These are phyloP conservation scores for Sicyos baderoa DNA, from an alignment of 306 rosid genomes.

Conservation along the genomic window DNA sequence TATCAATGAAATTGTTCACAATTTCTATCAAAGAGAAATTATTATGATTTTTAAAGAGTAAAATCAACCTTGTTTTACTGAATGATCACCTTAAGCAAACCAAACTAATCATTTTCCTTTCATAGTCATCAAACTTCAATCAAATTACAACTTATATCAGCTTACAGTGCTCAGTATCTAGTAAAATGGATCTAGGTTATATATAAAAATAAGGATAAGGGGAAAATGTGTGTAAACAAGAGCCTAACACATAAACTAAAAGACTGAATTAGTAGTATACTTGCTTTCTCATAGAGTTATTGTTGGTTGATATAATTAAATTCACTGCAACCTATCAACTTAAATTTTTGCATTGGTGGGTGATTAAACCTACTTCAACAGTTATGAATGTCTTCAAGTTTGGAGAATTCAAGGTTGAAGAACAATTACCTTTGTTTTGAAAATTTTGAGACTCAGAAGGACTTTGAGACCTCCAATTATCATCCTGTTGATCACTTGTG, in stretches of 20 bases:
- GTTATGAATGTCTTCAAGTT: not conserved
- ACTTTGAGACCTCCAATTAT: constrained; percentile 38
- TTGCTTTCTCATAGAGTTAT: not conserved
- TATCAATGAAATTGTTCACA: too few relatives aligned
- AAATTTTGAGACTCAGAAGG: constrained; percentile 33
- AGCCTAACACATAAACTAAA: not conserved
- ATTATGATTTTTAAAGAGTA: not conserved
- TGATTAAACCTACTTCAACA: too few relatives aligned
- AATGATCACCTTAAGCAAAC: not conserved
- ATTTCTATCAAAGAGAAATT: too few relatives aligned
- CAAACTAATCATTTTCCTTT: constrained; percentile 2
- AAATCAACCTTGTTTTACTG: not conserved
- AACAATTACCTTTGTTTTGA: constrained; percentile 43
- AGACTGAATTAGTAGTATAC: not conserved
- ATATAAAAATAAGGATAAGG: not conserved
- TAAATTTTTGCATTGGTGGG: too few relatives aligned
- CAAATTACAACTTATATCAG: not conserved
- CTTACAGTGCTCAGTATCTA: not conserved
- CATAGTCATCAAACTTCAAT: not conserved
- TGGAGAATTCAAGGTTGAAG: not conserved
- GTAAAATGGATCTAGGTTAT: not conserved
- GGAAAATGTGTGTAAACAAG: not conserved
- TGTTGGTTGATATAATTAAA: too few relatives aligned
- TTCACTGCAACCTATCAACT: too few relatives aligned
- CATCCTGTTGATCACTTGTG: constrained; percentile 29